phyloP scores from a whole-genome alignment of 2,329 filamentous ascomycete genomes.

The Hypoxylon sp. region DNA sequence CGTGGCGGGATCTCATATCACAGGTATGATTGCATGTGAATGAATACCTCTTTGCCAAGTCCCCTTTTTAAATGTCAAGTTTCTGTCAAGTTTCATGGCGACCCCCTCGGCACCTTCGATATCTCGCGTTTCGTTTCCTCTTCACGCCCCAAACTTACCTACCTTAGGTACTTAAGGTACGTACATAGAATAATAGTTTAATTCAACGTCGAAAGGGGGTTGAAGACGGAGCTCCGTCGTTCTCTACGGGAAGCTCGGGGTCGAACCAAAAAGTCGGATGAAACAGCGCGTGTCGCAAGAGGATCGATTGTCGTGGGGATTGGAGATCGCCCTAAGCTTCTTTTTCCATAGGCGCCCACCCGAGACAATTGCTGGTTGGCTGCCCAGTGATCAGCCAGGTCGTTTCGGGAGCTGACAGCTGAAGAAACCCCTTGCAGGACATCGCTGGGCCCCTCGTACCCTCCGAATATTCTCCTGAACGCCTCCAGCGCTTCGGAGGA shows the following conservation, averaged over 20 bases:
- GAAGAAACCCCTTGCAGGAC: conserved; percentile 36
- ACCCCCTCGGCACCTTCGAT: conserved; percentile 26
- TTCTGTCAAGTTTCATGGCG: conserved; percentile 44
- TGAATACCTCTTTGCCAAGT: conserved; percentile 17
- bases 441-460: conserved; percentile 19
- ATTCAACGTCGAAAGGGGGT: conserved; percentile 6
- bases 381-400: conserved; percentile 1
- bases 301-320: conserved; percentile 27
- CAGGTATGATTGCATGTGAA: conserved; percentile 16
- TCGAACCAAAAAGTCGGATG: conserved; percentile 24
- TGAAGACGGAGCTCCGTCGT: conserved; percentile 11
- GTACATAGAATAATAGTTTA: conserved; percentile 13
- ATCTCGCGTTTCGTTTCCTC: conserved; percentile 20
- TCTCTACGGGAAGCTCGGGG: conserved; percentile 7
- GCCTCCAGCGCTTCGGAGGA: neutral
- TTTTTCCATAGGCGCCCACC: conserved; percentile 33
- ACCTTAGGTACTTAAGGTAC: too few species aligned
- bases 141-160: conserved; percentile 1
- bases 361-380: conserved; percentile 30
- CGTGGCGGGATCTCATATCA: conserved; percentile 2
- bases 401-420: conserved; percentile 23
- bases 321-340: conserved; percentile 25
- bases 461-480: neutral
- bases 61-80: conserved; percentile 41
- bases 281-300: conserved; percentile 42